Percentiles rank a stretch among this genome's conserved stretches.
These are phyloP conservation scores for Exophiala alcalophila DNA, from an alignment of 2,329 filamentous ascomycete genomes.

Conservation along the genomic window DNA sequence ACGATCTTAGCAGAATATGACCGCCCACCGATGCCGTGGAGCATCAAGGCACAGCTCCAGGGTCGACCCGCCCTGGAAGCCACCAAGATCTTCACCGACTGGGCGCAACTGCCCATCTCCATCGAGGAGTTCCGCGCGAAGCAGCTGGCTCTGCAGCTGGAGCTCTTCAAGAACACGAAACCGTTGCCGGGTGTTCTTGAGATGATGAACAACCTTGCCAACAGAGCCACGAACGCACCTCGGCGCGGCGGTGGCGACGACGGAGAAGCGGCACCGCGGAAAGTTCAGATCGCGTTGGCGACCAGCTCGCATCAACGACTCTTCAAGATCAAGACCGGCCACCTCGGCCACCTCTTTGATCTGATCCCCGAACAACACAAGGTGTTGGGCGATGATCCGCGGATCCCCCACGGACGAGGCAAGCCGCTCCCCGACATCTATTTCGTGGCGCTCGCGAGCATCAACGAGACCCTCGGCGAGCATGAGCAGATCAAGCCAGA, in stretches of 20 bases:
- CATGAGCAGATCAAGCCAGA: slow-evolving; percentile 66
- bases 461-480: slow-evolving; percentile 72
- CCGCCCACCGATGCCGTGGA: slow-evolving; percentile 76
- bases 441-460: slow-evolving; percentile 74
- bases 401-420: slow-evolving; percentile 73
- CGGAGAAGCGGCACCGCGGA: slow-evolving; percentile 37
- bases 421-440: slow-evolving; percentile 97
- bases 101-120: slow-evolving; percentile 80
- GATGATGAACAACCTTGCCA: slow-evolving; percentile 60
- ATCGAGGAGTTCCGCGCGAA: slow-evolving; percentile 63
- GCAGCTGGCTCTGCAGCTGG: slow-evolving; percentile 61
- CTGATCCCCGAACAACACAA: slow-evolving; percentile 66
- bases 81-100: slow-evolving; percentile 65
- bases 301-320: slow-evolving; percentile 72
- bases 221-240: slow-evolving; percentile 31
- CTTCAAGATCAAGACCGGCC: slow-evolving; percentile 71
- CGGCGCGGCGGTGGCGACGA: slow-evolving; percentile 32
- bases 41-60: slow-evolving; percentile 86
- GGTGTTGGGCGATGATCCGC: slow-evolving; percentile 78
- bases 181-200: slow-evolving; percentile 74
- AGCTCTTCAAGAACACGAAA: slow-evolving; percentile 68
- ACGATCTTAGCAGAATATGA: slow-evolving; percentile 72
- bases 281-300: slow-evolving; percentile 78
- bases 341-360: slow-evolving; percentile 51
- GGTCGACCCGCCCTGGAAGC: slow-evolving; percentile 61